These are phyloP conservation scores for Iberis pinnata DNA, from an alignment of 345 rosid species.

Conservation along the genomic window DNA sequence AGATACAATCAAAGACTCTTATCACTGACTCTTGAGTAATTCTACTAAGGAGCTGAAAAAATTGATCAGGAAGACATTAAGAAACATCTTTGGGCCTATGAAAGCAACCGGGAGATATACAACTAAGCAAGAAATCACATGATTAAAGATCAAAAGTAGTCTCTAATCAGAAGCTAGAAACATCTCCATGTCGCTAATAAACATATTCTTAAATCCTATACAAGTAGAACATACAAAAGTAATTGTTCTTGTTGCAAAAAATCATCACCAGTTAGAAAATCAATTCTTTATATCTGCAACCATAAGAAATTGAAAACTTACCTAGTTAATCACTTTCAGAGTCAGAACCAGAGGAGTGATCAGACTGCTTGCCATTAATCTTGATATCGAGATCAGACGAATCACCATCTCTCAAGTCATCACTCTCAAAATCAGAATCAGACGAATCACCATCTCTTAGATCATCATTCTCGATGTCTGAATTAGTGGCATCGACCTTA, in stretches of 20 bases:
- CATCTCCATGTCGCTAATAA: neutral
- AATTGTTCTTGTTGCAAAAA: neutral
- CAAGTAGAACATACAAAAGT: neutral
- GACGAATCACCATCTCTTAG: neutral
- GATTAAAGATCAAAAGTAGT: slow-evolving; percentile 4
- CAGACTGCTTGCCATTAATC: neutral
- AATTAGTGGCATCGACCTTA: slow-evolving; percentile 6
- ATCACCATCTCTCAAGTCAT: neutral
- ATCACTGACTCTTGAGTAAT: neutral
- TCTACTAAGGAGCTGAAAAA: neutral
- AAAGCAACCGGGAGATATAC: neutral
- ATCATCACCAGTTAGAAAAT: neutral
- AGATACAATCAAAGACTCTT: neutral
- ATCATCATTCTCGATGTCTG: slow-evolving; percentile 15
- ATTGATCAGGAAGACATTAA: neutral
- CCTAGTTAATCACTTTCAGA: slow-evolving; percentile 22
- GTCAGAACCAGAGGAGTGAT: neutral
- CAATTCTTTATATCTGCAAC: neutral
- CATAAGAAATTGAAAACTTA: neutral
- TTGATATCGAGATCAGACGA: slow-evolving; percentile 18
- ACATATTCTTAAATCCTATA: neutral
- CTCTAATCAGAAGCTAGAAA: neutral
- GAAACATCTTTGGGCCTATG: neutral
- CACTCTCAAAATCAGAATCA: slow-evolving; percentile 11
- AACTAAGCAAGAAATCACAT: slow-evolving; percentile 1